Base-by-base conservation (phyloP, 2,329 filamentous ascomycete species). In the Calonectria pseudoreteaudii region DNA sequence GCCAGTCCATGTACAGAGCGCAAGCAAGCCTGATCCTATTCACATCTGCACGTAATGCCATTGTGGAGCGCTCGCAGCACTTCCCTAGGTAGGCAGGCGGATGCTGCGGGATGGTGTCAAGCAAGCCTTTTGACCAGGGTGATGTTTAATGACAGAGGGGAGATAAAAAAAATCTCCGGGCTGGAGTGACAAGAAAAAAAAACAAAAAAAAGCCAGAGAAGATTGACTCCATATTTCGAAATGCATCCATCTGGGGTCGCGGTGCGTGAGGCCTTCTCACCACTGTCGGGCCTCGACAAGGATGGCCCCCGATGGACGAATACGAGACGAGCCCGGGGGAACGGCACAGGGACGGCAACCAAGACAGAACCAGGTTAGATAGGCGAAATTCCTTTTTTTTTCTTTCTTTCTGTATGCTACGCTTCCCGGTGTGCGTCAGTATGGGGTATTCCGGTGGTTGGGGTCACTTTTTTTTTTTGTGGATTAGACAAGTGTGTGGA, bases 251-350 rank as follows among this genome's bases (percentile, higher is more conserved):
- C 60, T 70, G 47, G 71, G 64, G 64, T 41, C 64, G 34, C 30
- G 16, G 14, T 16, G 31, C 66, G 41, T 52, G 71, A 73, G 71
- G 66, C 71, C 71, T 50, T 73, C 60, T 52, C 18, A 60, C 50
- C 41, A 72, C 58, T 41, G 71, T 26, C 41, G 30, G 68, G 47
- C 60, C 47, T 44, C 44, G 49, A 66, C 71, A 72, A 70, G 71
- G 71, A 62, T 73, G 66, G 23, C 68, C 70, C 71, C 68, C 60
- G 71, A 73, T 50, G 13, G 50, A 50, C 16, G 66, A 73, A 73
- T 73, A 73, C 71, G 71, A 73, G 70, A 34, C 31, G 58, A 62
- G 71, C 52, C 71, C 66, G 60, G 71, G 70, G 71, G 60, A 66
- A 36, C 60, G 66, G 71, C 47, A 70, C 41, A 66, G 28, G 41